A percentile compares a stretch with the other conserved stretches of the same genome.
phyloP scores from a whole-genome alignment of 805 yeast genomes.

The Blastobotrys mokoenaii region DNA sequence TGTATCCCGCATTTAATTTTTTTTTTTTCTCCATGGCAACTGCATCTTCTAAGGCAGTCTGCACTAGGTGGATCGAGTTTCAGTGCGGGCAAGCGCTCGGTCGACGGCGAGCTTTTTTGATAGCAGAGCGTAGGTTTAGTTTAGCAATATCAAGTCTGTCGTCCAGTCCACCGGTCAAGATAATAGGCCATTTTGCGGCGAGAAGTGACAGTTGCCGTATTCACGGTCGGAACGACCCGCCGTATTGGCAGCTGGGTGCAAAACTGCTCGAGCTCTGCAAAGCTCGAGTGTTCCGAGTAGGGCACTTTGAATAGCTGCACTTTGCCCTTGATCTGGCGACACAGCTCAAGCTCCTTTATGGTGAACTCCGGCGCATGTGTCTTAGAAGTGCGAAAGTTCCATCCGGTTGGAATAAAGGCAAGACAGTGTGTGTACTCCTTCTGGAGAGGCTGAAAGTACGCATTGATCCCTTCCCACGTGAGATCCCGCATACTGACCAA shows the following conservation, averaged over 20 bases:
- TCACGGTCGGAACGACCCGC: conserved; percentile 72
- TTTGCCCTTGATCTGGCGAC: conserved; percentile 24
- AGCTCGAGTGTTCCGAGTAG: conserved; percentile 91
- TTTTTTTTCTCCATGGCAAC: too few species aligned
- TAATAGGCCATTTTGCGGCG: background rate
- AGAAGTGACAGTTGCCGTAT: conserved; percentile 7
- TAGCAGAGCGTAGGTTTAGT: too few species aligned
- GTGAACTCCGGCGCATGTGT: conserved; percentile 10
- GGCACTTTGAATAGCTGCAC: conserved; percentile 60
- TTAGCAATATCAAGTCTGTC: background rate
- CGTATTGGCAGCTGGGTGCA: conserved; percentile 43
- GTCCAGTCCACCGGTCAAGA: background rate
- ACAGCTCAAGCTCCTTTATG: conserved; percentile 9
- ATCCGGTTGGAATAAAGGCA: conserved; percentile 86
- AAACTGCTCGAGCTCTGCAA: conserved; percentile 65
- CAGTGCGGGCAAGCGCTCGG: too few species aligned
- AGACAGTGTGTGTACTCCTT: conserved; percentile 48
- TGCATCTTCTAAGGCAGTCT: too few species aligned
- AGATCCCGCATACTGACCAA: conserved; percentile 58
- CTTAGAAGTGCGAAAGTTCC: conserved; percentile 49
- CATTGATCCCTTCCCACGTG: conserved; percentile 33
- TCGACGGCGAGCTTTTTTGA: too few species aligned
- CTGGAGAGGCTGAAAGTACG: conserved; percentile 42
- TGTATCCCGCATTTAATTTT: too few species aligned
- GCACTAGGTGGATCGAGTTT: too few species aligned